Evolutionary conservation across 2,329 filamentous ascomycete genomes (phyloP).

Genomic region (Rhinocladiella mackenziei): DNA sequence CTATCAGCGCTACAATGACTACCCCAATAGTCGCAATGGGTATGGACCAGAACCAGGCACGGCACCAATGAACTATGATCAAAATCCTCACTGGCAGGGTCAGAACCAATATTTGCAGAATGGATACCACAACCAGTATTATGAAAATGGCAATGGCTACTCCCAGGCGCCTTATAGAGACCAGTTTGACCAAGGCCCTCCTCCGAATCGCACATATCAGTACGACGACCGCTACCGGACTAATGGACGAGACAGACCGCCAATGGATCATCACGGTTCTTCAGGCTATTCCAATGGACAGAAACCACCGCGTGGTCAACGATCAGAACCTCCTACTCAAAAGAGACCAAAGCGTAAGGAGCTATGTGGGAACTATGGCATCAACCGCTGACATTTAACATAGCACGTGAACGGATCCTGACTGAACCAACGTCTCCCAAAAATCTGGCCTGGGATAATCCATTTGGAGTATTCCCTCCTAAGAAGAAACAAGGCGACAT

Average conservation of each 20-base stretch:
- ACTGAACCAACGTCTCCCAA: conserved; percentile 38
- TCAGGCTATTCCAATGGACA: conserved; percentile 2
- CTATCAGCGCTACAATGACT: conserved; percentile 17
- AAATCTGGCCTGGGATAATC: conserved; percentile 45
- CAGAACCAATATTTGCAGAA: conserved; percentile 16
- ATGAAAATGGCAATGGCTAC: conserved; percentile 5
- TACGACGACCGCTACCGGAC: conserved; percentile 28
- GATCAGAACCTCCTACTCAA: conserved; percentile 26
- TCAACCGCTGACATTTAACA: conserved; percentile 4
- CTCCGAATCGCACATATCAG: conserved; percentile 20
- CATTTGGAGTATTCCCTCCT: conserved; percentile 46
- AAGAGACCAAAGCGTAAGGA: conserved; percentile 31
- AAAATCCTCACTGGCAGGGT: conserved; percentile 14
- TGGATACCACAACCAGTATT: conserved; percentile 13
- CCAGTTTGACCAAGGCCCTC: conserved; percentile 12
- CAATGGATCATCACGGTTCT: conserved; percentile 9
- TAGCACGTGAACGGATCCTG: conserved; percentile 31
- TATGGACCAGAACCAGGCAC: conserved; percentile 8
- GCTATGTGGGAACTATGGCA: conserved; percentile 14
- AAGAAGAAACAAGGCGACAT: conserved; percentile 34
- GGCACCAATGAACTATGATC: conserved; percentile 8
- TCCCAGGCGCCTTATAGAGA: conserved; percentile 7
- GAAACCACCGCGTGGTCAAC: conserved; percentile 11
- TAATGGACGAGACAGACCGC: conserved; percentile 17
- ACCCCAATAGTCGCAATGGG: conserved; percentile 16